phyloP scores from a whole-genome alignment of 106 monocot genomes.

The Dioscorea dumetorum region DNA sequence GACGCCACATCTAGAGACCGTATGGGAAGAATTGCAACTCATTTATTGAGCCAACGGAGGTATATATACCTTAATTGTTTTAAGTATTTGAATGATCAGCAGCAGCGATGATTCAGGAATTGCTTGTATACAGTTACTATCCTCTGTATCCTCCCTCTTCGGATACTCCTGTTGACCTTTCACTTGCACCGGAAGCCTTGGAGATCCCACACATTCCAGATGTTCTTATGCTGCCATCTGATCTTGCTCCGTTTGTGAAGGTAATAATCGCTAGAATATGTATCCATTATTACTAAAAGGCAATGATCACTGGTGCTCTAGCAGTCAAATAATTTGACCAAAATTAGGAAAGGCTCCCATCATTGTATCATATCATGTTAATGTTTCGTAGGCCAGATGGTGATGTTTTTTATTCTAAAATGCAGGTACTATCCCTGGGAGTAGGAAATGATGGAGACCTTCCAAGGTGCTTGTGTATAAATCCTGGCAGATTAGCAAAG shows the following conservation, averaged over 20 bases:
- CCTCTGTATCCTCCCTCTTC: slow-evolving; percentile 77
- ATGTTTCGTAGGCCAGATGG: neutral
- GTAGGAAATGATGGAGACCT: slow-evolving; percentile 21
- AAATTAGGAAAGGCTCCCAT: neutral
- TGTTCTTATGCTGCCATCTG: slow-evolving; percentile 81
- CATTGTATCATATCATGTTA: neutral
- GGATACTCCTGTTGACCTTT: slow-evolving; percentile 74
- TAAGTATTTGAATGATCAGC: neutral
- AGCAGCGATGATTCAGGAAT: neutral
- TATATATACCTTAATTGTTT: slow-evolving; percentile 7
- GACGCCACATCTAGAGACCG: slow-evolving; percentile 47
- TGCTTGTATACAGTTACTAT: slow-evolving; percentile 51
- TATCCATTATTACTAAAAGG: neutral
- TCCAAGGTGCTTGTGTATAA: slow-evolving; percentile 55
- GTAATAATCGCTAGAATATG: slow-evolving; percentile 19
- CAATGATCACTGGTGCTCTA: neutral
- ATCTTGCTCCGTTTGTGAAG: slow-evolving; percentile 88
- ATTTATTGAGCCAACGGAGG: slow-evolving; percentile 75
- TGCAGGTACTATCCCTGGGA: slow-evolving; percentile 43
- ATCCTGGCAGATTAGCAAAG: slow-evolving; percentile 93
- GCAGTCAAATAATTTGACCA: neutral
- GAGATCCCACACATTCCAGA: slow-evolving; percentile 56
- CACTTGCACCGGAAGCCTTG: slow-evolving; percentile 79
- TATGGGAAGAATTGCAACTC: slow-evolving; percentile 66
- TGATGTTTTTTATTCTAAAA: neutral